These are phyloP conservation scores for Lachancea fermentati DNA, from an alignment of 805 yeast species.

Conservation along the genomic window DNA sequence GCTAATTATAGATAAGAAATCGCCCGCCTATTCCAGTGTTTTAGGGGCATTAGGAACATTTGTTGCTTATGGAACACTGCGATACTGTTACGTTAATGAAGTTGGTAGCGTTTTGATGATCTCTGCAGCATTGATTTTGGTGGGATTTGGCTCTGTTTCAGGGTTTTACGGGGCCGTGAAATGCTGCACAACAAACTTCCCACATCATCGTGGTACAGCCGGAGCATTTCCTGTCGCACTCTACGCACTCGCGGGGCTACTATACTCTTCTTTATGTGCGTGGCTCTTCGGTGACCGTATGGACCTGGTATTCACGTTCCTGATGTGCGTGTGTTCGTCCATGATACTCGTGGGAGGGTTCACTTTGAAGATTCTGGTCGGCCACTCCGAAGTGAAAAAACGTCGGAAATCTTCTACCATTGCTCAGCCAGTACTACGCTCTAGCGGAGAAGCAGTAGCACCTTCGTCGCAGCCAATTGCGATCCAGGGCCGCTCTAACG, in stretches of 20 bases:
- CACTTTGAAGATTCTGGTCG: constrained; percentile 19
- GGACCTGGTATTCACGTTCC: constrained; percentile 49
- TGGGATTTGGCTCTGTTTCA: constrained; percentile 63
- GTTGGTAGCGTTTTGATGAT: constrained; percentile 38
- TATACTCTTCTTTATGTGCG: constrained; percentile 56
- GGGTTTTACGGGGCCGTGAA: constrained; percentile 54
- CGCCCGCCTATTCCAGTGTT: constrained; percentile 48
- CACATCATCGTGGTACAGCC: constrained; percentile 63
- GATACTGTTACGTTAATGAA: constrained; percentile 40
- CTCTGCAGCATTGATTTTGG: constrained; percentile 43
- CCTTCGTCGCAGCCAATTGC: constrained; percentile 14
- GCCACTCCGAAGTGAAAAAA: constrained; percentile 1
- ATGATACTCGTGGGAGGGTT: constrained; percentile 32
- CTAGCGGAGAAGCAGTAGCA: not conserved
- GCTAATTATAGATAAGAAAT: constrained; percentile 53
- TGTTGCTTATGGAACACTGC: constrained; percentile 48
- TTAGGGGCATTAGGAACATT: constrained; percentile 53
- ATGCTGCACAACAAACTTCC: constrained; percentile 52
- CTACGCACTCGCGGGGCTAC: constrained; percentile 65
- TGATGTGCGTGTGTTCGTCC: constrained; percentile 44
- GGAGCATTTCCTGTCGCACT: constrained; percentile 63
- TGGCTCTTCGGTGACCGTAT: constrained; percentile 47
- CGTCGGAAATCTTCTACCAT: constrained; percentile 1
- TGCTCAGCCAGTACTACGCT: not conserved
- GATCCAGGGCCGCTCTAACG: constrained; percentile 5